Base-by-base conservation (phyloP, 2,329 filamentous ascomycete genomes). In the Venturia aucupariae region DNA sequence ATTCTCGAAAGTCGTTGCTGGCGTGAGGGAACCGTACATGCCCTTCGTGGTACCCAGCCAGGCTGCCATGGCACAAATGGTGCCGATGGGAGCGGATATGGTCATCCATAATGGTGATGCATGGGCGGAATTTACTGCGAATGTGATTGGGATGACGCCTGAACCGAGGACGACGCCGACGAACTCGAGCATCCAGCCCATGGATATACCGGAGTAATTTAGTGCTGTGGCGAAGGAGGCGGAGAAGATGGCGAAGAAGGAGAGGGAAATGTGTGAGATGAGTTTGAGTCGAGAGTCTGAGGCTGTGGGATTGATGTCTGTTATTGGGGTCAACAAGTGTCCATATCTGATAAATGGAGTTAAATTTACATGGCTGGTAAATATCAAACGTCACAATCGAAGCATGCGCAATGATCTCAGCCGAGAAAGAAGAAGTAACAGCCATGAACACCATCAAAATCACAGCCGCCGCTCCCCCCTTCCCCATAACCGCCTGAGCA, bases 101-200 rank as follows among this genome's bases (percentile, higher is more conserved):
- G 35, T 46, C 63, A 64, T 64, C 35, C 32, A 48, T 17, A 44
- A 7, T 48, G 60, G 30, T 15, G 60, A 46, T 24, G 44, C 60
- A 19, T 48, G 60, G 3, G 27, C 11, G n/a, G 39, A 46, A 41
- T 35, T 62, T 8, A 62, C 30, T 22, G 60, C 60, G 19, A 62
- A 62, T 6, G 60, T 62, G 27, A 62, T 62, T 2, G 60, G 60
- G 10, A 48, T 32, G 30, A 62, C 60, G 5, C 41, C 60, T 27
- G 60, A 41, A 27, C 60, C 60, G 13, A 42, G 42, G 22, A 62
- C 60, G 13, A 62, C 60, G 15, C 60, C 60, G 41, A 62, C 63
- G 27, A 39, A 60, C 35, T 60, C 63, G 11, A 64, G 57, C 30
- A 64, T 64, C 63, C 63, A 64, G 39, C 63, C 63, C 63, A 64